Base-by-base conservation (phyloP, 176 grass and related monocot genomes). In the Juncus effusus region DNA sequence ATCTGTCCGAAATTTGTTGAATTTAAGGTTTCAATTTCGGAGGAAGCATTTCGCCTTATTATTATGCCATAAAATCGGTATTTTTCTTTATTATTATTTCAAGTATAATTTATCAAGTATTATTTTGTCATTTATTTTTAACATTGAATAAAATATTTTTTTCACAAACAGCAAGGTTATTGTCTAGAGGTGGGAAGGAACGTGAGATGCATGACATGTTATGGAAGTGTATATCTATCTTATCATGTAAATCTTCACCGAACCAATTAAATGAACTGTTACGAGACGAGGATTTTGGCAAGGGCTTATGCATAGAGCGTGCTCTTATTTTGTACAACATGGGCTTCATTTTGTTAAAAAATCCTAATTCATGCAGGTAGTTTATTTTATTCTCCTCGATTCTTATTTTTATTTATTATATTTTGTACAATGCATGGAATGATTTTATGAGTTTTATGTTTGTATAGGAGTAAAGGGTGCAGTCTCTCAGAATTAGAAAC, bases 31-130 rank as follows among this genome's bases (percentile, higher is more conserved):
- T 42, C 71, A 86, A 39, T 82, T 38, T 73, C 59, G 83, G 58
- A 63, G 47, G 16, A 79, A 72, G 36, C 66, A 14, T 64, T 60
- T 86, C 57, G 16, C 72, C 81, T 42, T 91, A 54, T 74, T 74
- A 36, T 76, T 92, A 51, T 82, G 76, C 15, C 69, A 86, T 36
- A 97, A 97, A 87, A 91, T 56, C 72, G 93, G 93, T 97, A 97
- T 10, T 19, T 53, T 11, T 5, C 59, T 74, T 44, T 64, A 54
- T 37, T 75, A 53, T 61, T 11, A 54, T 69, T 50, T 73, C 40
- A 14, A 53, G 66, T 64, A 12, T 9, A 5, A 37, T 68, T 53
- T 40, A 54, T 1, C 15, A 15, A 39, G 65, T 40, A 55, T 69
- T 55, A 16, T 65, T 14, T 69, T n/a, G n/a, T 69, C 28, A 9